phyloP scores from a whole-genome alignment of 1,139 yeast species.

The Blastobotrys capitulatus region DNA sequence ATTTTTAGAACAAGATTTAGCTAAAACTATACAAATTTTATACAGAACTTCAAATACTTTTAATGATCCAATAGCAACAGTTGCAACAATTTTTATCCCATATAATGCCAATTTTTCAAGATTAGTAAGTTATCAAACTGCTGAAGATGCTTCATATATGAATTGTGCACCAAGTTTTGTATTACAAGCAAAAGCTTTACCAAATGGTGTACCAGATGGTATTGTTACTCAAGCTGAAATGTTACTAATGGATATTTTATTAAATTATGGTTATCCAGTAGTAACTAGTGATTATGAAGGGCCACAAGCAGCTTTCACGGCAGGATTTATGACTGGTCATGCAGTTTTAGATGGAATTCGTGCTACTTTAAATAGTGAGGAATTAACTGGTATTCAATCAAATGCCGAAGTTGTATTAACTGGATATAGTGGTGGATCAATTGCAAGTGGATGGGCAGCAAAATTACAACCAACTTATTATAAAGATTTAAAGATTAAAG shows the following conservation, averaged over 20 bases:
- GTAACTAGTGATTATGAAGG: conserved; percentile 22
- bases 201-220: not conserved
- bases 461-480: conserved; percentile 28
- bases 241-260: conserved; percentile 15
- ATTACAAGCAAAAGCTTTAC: conserved; percentile 7
- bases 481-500: conserved; percentile 23
- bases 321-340: conserved; percentile 21
- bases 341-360: conserved; percentile 22
- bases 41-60: conserved; percentile 25
- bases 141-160: conserved; percentile 26
- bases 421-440: conserved; percentile 33
- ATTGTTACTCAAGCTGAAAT: conserved; percentile 5
- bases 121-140: conserved; percentile 26
- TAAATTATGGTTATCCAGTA: conserved; percentile 18
- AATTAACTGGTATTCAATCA: conserved; percentile 16
- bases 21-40: conserved; percentile 20
- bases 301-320: conserved; percentile 20
- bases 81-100: conserved; percentile 28
- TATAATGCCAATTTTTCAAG: conserved; percentile 13
- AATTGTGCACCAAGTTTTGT: conserved; percentile 29
- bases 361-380: conserved; percentile 19
- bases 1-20: conserved; percentile 1
- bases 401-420: conserved; percentile 18
- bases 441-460: conserved; percentile 32
- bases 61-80: conserved; percentile 24